Conservation (phyloP, 2,329 filamentous ascomycete genomes). For the Davidsoniella eucalypti region DNA sequence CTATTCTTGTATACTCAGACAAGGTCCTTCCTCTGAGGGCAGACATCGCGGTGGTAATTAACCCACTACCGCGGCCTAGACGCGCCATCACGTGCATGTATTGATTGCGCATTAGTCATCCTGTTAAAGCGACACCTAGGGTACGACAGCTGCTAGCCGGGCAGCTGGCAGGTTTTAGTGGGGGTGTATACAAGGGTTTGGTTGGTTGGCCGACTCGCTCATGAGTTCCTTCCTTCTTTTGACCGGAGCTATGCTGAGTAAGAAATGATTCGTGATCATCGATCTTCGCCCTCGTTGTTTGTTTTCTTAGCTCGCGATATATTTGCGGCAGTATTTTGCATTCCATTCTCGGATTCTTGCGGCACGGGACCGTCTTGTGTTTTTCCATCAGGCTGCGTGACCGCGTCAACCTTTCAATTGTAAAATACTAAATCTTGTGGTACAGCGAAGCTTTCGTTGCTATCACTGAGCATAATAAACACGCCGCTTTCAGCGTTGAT, state of each 20-base stretch:
- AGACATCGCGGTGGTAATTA: too few species aligned
- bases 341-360: neutral
- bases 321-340: neutral
- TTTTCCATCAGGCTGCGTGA: too few species aligned
- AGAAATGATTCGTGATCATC: too few species aligned
- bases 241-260: too few species aligned
- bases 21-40: too few species aligned
- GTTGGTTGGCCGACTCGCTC: conserved; percentile 1
- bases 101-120: too few species aligned
- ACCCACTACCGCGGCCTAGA: neutral
- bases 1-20: too few species aligned
- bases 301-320: neutral
- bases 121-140: neutral
- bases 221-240: neutral
- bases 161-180: neutral
- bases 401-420: too few species aligned
- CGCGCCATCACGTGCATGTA: conserved; percentile 5
- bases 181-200: neutral
- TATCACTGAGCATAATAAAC: neutral
- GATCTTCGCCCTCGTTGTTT: too few species aligned
- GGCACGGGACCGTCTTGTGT: neutral
- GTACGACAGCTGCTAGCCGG: neutral
- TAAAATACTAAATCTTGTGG: too few species aligned
- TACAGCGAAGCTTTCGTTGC: too few species aligned
- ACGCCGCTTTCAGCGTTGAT: neutral